Conservation (phyloP, 2,329 filamentous ascomycete genomes). For the Pyrenophora teres region DNA sequence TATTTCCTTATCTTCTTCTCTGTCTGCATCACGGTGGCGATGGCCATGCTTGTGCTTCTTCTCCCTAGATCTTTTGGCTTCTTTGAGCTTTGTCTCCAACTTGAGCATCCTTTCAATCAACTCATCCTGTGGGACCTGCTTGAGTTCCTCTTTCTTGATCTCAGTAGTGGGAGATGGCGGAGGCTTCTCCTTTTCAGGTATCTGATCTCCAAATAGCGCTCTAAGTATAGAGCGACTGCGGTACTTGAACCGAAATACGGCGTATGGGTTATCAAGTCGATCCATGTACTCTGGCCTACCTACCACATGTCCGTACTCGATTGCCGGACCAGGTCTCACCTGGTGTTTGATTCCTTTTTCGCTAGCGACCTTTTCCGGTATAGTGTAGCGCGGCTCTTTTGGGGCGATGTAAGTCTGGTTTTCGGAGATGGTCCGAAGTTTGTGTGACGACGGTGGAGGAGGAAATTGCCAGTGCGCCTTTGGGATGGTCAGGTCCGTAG, state of each 20-base stretch:
- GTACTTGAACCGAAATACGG: constrained; percentile 57
- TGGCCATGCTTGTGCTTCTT: not conserved
- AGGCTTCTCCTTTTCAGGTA: not conserved
- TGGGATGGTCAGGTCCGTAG: not conserved
- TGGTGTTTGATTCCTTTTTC: constrained; percentile 36
- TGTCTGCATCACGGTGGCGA: not conserved
- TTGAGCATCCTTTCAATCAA: constrained; percentile 19
- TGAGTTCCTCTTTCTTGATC: constrained; percentile 18
- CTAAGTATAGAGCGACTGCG: constrained; percentile 42
- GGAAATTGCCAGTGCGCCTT: constrained; percentile 44
- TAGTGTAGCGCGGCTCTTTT: constrained; percentile 33
- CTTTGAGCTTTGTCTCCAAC: constrained; percentile 30
- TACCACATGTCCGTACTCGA: constrained; percentile 46
- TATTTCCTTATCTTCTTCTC: not conserved
- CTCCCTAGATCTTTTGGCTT: constrained; percentile 14
- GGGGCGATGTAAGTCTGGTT: constrained; percentile 19
- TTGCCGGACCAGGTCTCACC: constrained; percentile 43
- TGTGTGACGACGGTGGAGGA: constrained; percentile 8
- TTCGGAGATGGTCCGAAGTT: not conserved
- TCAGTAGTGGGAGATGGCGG: not conserved
- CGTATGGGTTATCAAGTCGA: constrained; percentile 44
- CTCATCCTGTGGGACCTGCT: constrained; percentile 33
- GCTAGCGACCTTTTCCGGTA: constrained; percentile 15
- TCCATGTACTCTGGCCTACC: constrained; percentile 51
- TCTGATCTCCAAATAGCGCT: constrained; percentile 33